Conservation (phyloP, 73 alveolate species). For the Durusdinium trenchii region DNA sequence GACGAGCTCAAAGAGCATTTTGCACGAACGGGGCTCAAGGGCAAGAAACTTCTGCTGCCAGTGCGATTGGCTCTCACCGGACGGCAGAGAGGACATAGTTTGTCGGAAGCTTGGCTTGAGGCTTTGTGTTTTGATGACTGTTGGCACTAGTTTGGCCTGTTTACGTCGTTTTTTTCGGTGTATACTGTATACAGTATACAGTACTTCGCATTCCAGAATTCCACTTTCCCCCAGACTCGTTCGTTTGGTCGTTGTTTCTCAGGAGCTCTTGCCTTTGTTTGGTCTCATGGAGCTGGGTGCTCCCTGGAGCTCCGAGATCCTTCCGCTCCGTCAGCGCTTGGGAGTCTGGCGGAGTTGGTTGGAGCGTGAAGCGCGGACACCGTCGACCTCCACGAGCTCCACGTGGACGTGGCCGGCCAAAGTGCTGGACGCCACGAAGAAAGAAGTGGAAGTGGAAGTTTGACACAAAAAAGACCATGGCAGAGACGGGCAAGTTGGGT, state of each 20-base stretch:
- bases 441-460: neutral
- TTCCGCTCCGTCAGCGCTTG: slow-evolving; percentile 40
- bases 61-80: slow-evolving; percentile 83
- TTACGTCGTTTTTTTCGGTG: neutral
- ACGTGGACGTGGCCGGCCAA: neutral
- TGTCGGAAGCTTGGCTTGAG: slow-evolving; percentile 5
- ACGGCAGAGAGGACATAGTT: slow-evolving; percentile 17
- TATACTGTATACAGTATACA: neutral
- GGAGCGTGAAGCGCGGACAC: too few species aligned
- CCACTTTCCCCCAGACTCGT: neutral
- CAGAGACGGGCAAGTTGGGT: too few species aligned
- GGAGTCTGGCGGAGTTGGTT: slow-evolving; percentile 11
- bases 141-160: neutral
- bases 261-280: slow-evolving; percentile 57
- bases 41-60: slow-evolving; percentile 66
- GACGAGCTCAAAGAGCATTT: neutral
- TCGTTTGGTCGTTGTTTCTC: neutral
- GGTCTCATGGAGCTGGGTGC: slow-evolving; percentile 91
- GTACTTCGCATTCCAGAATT: neutral
- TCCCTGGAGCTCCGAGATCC: slow-evolving; percentile 84
- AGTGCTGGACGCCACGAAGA: slow-evolving; percentile 6
- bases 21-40: slow-evolving; percentile 5
- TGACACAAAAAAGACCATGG: neutral
- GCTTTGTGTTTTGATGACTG: neutral
- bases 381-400: too few species aligned